phyloP scores from a whole-genome alignment of 23 red algal species.

The Gracilaria gracilis region DNA sequence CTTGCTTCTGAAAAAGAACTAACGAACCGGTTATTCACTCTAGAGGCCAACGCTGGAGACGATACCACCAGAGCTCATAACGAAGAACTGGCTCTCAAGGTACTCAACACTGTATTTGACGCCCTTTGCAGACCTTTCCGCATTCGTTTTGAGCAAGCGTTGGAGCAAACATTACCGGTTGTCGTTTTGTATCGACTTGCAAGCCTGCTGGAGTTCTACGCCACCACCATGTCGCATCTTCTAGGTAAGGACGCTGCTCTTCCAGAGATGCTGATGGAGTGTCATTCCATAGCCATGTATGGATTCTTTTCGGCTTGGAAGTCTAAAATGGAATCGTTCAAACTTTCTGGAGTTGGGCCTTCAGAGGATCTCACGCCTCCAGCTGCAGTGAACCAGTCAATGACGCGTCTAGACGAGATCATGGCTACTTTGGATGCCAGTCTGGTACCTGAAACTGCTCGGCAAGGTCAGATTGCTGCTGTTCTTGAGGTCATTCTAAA shows the following conservation, averaged over 20 bases:
- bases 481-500: conserved; percentile 88
- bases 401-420: conserved; percentile 85
- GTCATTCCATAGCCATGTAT: conserved; percentile 75
- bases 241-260: conserved; percentile 74
- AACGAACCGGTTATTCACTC: conserved; percentile 66
- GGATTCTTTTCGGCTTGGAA: conserved; percentile 86
- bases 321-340: conserved; percentile 76
- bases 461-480: conserved; percentile 66
- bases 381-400: conserved; percentile 75
- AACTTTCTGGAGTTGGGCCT: conserved; percentile 27
- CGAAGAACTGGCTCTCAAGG: conserved; percentile 67
- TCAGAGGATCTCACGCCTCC: conserved; percentile 84
- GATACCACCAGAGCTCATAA: conserved; percentile 46
- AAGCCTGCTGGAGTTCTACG: conserved; percentile 91
- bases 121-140: conserved; percentile 92
- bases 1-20: conserved; percentile 83
- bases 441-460: conserved; percentile 74
- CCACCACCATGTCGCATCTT: conserved; percentile 62
- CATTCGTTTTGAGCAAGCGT: conserved; percentile 83
- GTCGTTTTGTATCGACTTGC: conserved; percentile 83
- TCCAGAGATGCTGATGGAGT: conserved; percentile 83
- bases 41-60: conserved; percentile 29
- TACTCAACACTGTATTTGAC: conserved; percentile 87
- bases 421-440: conserved; percentile 87
- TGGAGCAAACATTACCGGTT: conserved; percentile 75